Evolutionary conservation across 768 basidiomycete genomes (phyloP).

Genomic region (Pleurotus pulmonarius): DNA sequence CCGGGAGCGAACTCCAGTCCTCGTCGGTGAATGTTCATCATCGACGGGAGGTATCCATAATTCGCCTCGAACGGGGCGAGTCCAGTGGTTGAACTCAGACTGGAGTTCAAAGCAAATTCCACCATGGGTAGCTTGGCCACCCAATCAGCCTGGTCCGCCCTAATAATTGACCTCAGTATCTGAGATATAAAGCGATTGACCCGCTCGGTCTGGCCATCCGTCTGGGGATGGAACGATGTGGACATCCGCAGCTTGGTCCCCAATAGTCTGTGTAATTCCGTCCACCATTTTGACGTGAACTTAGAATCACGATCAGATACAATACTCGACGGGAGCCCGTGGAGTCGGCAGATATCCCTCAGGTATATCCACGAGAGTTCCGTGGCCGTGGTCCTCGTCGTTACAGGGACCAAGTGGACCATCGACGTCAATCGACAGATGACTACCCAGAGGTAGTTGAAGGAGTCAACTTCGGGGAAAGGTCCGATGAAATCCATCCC

Average conservation of each 20-base stretch:
- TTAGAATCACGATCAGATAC: constrained; percentile 28
- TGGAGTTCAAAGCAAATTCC: constrained; percentile 32
- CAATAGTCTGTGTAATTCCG: constrained; percentile 17
- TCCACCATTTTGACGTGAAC: constrained; percentile 34
- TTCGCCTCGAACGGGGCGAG: neutral
- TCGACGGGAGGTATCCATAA: constrained; percentile 14
- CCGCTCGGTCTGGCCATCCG: constrained; percentile 28
- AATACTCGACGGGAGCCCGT: constrained; percentile 24
- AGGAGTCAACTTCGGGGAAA: constrained; percentile 22
- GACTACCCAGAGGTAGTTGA: constrained; percentile 26
- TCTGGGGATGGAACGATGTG: constrained; percentile 38
- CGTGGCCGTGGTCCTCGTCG: constrained; percentile 16
- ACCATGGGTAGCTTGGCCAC: constrained; percentile 5
- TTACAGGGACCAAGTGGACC: constrained; percentile 27
- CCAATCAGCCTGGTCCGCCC: constrained; percentile 28
- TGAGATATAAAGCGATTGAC: constrained; percentile 25
- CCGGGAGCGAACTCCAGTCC: constrained; percentile 11
- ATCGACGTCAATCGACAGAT: constrained; percentile 26
- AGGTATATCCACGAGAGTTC: constrained; percentile 27
- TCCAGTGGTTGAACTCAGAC: constrained; percentile 10
- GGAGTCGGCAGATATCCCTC: constrained; percentile 22
- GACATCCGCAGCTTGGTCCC: constrained; percentile 29
- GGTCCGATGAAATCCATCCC: constrained; percentile 37
- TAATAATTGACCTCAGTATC: constrained; percentile 21
- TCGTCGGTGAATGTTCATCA: constrained; percentile 12